Base-by-base conservation (phyloP, 179 eudicot genomes). In the Gypsophila paniculata region DNA sequence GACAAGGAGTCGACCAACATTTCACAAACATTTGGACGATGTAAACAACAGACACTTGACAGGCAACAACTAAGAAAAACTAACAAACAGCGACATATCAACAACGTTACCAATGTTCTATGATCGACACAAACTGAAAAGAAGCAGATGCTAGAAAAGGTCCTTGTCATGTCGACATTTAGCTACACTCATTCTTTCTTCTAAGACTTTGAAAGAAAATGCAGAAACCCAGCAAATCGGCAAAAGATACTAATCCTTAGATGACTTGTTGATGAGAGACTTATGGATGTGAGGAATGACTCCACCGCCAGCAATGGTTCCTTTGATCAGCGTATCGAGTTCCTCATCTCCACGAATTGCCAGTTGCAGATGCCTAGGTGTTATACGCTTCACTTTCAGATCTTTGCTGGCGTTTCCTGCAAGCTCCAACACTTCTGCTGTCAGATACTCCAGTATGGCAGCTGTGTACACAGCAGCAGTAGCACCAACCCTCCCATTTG, bases 291-390 rank as follows among this genome's bases (percentile, higher is more conserved):
- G 88, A 6, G 88, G 91, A 49, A 87, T 83, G 32, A 85, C 87
- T 4, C 88, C 91, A 19, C 88, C 88, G 36, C 90, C 86, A 34
- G 88, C 90, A 48, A 87, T 87, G 75, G 88, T 85, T 57, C 90
- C 90, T 46, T 87, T 87, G 62, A 87, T 85, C 22, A 87, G 85
- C 11, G 91, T 87, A 76, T 85, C 91, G 1, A 87, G 91, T 29
- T 87, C 91, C 74, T 87, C 91, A 53, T 87, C 88, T 61, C 91
- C 91, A 18, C 88, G 86, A 46, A 87, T 87, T 3, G 91, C 91
- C 54, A 87, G 85, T 79, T 85, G 91, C 61, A 87, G 60, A 77
- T 87, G 91, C 78, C 91, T 81, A 2, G 88, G 88, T 0, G 91
- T 81, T 14, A 85, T 87, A 78, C 88, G 88, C 80, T 85, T 87